Conservation (phyloP, 192 early-diverging fungal species). For the Coemansia sp. region DNA sequence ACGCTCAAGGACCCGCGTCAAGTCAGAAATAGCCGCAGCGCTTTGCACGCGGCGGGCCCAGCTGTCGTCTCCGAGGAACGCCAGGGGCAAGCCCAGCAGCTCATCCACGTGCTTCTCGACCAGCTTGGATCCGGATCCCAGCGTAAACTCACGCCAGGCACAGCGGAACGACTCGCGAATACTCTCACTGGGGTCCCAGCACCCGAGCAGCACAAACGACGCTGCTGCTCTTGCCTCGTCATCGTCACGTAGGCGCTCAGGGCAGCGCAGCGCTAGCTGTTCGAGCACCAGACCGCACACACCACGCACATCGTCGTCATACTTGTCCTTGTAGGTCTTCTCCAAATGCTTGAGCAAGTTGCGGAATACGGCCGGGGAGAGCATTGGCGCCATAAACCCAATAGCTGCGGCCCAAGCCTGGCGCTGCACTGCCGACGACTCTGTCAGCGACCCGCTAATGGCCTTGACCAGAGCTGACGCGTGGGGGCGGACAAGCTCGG, state of each 20-base stretch:
- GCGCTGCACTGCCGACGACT: constrained; percentile 78
- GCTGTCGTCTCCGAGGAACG: constrained; percentile 22
- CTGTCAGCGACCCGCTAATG: constrained; percentile 72
- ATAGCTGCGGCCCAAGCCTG: constrained; percentile 86
- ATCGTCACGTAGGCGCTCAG: constrained; percentile 29
- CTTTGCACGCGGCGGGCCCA: constrained; percentile 42
- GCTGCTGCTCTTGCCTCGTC: constrained; percentile 12
- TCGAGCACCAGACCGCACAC: constrained; percentile 54
- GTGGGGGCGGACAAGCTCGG: constrained; percentile 66
- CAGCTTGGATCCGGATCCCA: constrained; percentile 23
- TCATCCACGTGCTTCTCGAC: constrained; percentile 14
- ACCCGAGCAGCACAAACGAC: constrained; percentile 37
- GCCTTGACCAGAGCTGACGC: constrained; percentile 78
- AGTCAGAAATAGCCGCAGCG: constrained; percentile 31
- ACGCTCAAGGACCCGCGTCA: constrained; percentile 32
- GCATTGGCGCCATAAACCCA: constrained; percentile 75
- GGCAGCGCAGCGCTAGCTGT: constrained; percentile 36
- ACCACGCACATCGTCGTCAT: constrained; percentile 74
- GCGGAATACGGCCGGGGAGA: constrained; percentile 60
- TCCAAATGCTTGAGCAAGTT: constrained; percentile 74
- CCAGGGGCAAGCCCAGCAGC: constrained; percentile 25
- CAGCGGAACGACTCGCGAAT: constrained; percentile 26
- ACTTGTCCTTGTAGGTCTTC: constrained; percentile 74
- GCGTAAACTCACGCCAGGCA: constrained; percentile 42
- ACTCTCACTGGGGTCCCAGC: constrained; percentile 19